phyloP scores from a whole-genome alignment of 1,284 basidiomycete species.

The Sanghuangporus sanghuang region DNA sequence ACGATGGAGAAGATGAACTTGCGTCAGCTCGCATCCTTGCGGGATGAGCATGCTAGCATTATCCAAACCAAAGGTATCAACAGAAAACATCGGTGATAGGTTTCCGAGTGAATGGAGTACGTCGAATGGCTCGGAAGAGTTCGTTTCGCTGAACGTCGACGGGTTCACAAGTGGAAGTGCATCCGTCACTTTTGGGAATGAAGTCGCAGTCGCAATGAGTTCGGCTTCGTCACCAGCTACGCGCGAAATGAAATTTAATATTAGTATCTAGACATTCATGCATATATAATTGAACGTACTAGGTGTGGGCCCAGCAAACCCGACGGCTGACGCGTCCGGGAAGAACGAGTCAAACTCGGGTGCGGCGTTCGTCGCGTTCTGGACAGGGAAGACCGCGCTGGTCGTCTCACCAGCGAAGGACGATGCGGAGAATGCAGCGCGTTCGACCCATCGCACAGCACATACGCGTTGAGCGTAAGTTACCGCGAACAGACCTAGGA shows the following conservation, averaged over 20 bases:
- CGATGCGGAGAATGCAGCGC: conserved; percentile 21
- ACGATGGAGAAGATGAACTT: conserved; percentile 51
- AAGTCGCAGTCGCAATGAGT: conserved; percentile 41
- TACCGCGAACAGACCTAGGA: background rate
- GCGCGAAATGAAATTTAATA: background rate
- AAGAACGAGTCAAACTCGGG: conserved; percentile 29
- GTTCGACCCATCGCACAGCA: background rate
- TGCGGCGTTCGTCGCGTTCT: conserved; percentile 26
- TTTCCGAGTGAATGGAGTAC: conserved; percentile 49
- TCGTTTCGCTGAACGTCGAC: conserved; percentile 30
- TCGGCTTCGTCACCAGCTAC: conserved; percentile 45
- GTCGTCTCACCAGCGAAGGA: conserved; percentile 32
- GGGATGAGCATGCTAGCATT: conserved; percentile 46
- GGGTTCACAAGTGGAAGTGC: conserved; percentile 35
- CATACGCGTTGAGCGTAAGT: background rate
- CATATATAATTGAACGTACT: conserved; percentile 24
- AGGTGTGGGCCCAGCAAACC: conserved; percentile 41
- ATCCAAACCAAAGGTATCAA: conserved; percentile 49
- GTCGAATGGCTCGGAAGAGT: conserved; percentile 30
- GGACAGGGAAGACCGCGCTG: conserved; percentile 27
- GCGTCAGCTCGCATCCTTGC: conserved; percentile 42
- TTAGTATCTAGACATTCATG: background rate
- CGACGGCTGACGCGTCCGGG: conserved; percentile 38
- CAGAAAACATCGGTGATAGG: conserved; percentile 53
- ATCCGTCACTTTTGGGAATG: conserved; percentile 32